Evolutionary conservation across 2,329 filamentous ascomycete species (phyloP).

Genomic region (Diaporthe sp.): DNA sequence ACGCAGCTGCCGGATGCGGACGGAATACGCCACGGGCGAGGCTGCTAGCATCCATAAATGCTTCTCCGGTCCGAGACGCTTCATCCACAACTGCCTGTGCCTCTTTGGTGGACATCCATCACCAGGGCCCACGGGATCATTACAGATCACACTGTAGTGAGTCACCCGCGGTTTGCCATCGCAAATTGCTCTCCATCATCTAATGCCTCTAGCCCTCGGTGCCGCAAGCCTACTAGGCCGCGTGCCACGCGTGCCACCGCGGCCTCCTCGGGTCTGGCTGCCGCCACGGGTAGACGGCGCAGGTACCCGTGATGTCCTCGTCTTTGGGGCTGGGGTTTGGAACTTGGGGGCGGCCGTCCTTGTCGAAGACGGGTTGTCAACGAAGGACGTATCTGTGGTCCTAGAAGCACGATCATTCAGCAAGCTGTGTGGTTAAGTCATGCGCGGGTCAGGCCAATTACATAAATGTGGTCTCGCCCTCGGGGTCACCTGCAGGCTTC

Average conservation of each 20-base stretch:
- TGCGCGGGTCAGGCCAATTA: slow-evolving; percentile 57
- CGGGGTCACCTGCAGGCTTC: slow-evolving; percentile 54
- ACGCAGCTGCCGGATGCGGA: neutral
- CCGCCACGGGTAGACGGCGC: slow-evolving; percentile 57
- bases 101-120: neutral
- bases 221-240: slow-evolving; percentile 62
- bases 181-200: slow-evolving; percentile 50
- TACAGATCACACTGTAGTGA: neutral
- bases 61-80: neutral
- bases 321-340: slow-evolving; percentile 53
- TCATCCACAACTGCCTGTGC: neutral
- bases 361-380: slow-evolving; percentile 81
- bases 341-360: slow-evolving; percentile 64
- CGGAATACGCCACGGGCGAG: neutral
- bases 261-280: slow-evolving; percentile 52
- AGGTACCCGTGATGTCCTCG: slow-evolving; percentile 63
- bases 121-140: neutral
- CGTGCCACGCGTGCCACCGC: slow-evolving; percentile 52
- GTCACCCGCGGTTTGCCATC: neutral
- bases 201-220: slow-evolving; percentile 60
- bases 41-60: neutral
- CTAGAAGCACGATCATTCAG: slow-evolving; percentile 58
- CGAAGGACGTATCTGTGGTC: slow-evolving; percentile 92
- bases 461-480: slow-evolving; percentile 89
- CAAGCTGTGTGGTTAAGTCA: neutral